Evolutionary conservation across 2,329 filamentous ascomycete genomes (phyloP), one percentile per base, ranked within the genome.

Genomic region (Colletotrichum kahawae): DNA sequence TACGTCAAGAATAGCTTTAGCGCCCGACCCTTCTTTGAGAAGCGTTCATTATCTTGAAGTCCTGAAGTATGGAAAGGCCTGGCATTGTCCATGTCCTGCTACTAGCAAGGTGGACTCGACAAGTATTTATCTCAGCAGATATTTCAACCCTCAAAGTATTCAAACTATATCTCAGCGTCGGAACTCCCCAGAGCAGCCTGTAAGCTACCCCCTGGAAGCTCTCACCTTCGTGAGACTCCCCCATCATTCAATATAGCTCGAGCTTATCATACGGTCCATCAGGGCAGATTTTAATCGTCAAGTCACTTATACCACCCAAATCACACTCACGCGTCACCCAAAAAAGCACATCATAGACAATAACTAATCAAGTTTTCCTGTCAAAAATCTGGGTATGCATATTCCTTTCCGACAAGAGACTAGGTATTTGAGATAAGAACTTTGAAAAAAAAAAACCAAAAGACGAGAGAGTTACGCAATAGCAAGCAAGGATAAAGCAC

Each of bases 381-480:
- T 63, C 71, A 71, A 72, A 36, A 24, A 62, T 56, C 48, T 62
- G 57, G 63, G 73, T 75, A 75, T 75, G 73, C 73, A 73, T 75
- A 67, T 59, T 68, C 57, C 73, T 73, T 75, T 75, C 70, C 64
- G 64, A 67, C 36, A 48, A 72, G 67, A 74, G 69, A 75, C 73
- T 73, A 75, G 73, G 73, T 75, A 75, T 75, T 75, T 65, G 73
- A 62, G 67, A 69, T 72, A 38, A 21, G 10, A 51, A 71, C 63
- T 64, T 48, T 72, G 70, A 56, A 59, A 60, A 48, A 60, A 48
- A 29, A 54, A 48, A 36, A 18, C 63, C n/a, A 59, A 24, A 51
- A 59, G 29, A 60, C 57, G 18, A 60, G 33, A 60, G 29, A 60
- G 31, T 13, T 21, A 21, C 43, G 43, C 43, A 51, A 51, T 21